A percentile compares a stretch with the other conserved stretches of the same genome.
Conservation (phyloP, 2,329 filamentous ascomycete genomes). For the Hypoxylon sp. region DNA sequence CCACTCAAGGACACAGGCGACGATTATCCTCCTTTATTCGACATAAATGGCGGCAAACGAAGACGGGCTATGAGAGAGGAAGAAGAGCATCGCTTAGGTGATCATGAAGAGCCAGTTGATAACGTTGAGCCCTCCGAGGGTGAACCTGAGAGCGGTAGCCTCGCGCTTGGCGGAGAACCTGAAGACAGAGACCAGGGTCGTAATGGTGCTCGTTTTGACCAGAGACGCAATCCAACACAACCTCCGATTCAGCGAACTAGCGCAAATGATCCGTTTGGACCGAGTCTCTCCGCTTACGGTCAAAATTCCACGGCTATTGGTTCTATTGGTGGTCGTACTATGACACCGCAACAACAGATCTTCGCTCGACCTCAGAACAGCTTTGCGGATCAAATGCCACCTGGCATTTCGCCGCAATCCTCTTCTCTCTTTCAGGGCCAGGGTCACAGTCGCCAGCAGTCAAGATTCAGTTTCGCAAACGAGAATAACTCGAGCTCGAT, state of each 20-base stretch:
- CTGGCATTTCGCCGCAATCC: conserved; percentile 69
- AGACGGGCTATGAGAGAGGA: conserved; percentile 83
- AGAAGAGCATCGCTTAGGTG: conserved; percentile 68
- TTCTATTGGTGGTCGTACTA: conserved; percentile 76
- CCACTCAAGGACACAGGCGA: conserved; percentile 45
- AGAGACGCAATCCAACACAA: conserved; percentile 78
- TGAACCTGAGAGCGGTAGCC: conserved; percentile 83
- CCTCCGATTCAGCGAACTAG: conserved; percentile 80
- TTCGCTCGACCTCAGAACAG: conserved; percentile 75
- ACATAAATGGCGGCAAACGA: conserved; percentile 84
- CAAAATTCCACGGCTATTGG: conserved; percentile 66
- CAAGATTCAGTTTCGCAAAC: conserved; percentile 89
- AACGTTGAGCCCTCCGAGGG: conserved; percentile 73
- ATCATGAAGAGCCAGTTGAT: conserved; percentile 66
- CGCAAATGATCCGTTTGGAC: conserved; percentile 69
- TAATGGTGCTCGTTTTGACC: conserved; percentile 67
- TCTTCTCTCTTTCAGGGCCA: conserved; percentile 70
- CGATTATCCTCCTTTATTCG: conserved; percentile 82
- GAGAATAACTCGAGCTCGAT: conserved; percentile 75
- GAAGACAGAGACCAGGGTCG: conserved; percentile 78
- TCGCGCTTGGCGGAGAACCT: conserved; percentile 92
- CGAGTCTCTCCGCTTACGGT: conserved; percentile 66
- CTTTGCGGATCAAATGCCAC: conserved; percentile 73
- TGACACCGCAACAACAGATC: conserved; percentile 86
- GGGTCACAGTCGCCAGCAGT: conserved; percentile 85